Conservation (phyloP, 2,329 filamentous ascomycete genomes). For the Pyricularia grisea region DNA sequence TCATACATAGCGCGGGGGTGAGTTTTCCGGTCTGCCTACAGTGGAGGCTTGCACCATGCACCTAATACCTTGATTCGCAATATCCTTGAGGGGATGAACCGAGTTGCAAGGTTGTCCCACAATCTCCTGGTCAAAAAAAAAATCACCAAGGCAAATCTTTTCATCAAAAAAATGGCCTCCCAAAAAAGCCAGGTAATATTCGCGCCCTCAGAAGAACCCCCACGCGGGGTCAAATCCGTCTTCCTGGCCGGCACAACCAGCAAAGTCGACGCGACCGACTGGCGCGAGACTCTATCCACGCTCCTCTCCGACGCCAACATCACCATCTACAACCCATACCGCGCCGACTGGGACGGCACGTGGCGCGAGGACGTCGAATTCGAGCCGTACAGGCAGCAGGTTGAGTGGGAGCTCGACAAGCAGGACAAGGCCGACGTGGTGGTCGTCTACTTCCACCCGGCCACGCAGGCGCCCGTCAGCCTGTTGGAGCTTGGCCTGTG, state of each 20-base stretch:
- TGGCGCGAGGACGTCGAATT: slow-evolving; percentile 41
- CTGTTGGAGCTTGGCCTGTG: slow-evolving; percentile 52
- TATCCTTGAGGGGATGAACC: too few relatives aligned
- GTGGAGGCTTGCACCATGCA: too few relatives aligned
- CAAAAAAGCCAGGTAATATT: slow-evolving; percentile 17
- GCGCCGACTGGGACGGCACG: slow-evolving; percentile 43
- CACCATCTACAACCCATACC: slow-evolving; percentile 48
- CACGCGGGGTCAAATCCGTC: slow-evolving; percentile 21
- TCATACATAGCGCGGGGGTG: too few relatives aligned
- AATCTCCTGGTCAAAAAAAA: not conserved
- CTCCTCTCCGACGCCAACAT: slow-evolving; percentile 29
- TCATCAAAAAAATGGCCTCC: not conserved
- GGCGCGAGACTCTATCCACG: slow-evolving; percentile 36
- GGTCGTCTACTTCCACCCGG: slow-evolving; percentile 45
- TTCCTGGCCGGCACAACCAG: slow-evolving; percentile 53
- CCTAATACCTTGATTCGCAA: too few relatives aligned
- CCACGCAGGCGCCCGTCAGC: slow-evolving; percentile 44
- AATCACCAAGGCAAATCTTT: not conserved
- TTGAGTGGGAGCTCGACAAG: slow-evolving; percentile 52
- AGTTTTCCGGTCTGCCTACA: too few relatives aligned
- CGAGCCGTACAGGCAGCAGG: slow-evolving; percentile 39
- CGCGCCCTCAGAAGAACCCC: slow-evolving; percentile 14
- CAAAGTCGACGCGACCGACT: slow-evolving; percentile 28
- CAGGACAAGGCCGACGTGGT: slow-evolving; percentile 43
- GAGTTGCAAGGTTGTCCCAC: too few relatives aligned